Evolutionary conservation across 225 moss, liverwort and hornwort genomes (phyloP), one percentile per base, ranked within the genome.

Genomic region (Sphagnum tenellum): DNA sequence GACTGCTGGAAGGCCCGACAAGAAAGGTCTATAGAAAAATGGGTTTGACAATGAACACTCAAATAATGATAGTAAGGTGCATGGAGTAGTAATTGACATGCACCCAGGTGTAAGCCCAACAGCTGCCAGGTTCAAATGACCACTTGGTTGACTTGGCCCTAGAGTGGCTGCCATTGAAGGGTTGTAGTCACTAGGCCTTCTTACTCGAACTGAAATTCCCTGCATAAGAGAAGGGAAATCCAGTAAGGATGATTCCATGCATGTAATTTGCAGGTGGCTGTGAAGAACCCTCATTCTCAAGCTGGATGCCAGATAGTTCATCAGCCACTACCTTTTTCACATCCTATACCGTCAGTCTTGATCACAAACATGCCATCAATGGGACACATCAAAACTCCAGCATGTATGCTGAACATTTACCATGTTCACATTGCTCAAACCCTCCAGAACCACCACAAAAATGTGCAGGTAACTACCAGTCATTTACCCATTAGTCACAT

Each of bases 91-190:
- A 44, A 54, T 57, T 56, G 69, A 48, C 56, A 64, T 74, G 45
- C 79, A 96, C 96, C 96, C 96, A 71, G 96, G 96, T 58, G 96
- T 98, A 47, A 98, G 79, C n/a, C 96, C 96, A 66, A 98, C 96
- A 49, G 92, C 92, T 50, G 90, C 92, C 59, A 98, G 74, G 71
- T 98, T 98, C 49, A 98, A 70, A 62, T 98, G 96, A 7, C 90
- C 85, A 79, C 96, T 98, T 10, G 96, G 96, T 64, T 98, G 96
- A 73, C 96, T 98, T 63, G 96, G 96, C 59, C 96, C 96, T 14
- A 98, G 87, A 68, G 96, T 98, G 55, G 96, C 96, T 49, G 96
- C 96, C 96, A 98, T 98, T 1, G 96, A 98, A 63, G 96, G 96
- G 76, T 98, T 98, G 54, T 98, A 98, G 59, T 98, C 96, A 75